phyloP scores from a whole-genome alignment of 2,329 filamentous ascomycete species.

The Rhytidhysteron rufulum region DNA sequence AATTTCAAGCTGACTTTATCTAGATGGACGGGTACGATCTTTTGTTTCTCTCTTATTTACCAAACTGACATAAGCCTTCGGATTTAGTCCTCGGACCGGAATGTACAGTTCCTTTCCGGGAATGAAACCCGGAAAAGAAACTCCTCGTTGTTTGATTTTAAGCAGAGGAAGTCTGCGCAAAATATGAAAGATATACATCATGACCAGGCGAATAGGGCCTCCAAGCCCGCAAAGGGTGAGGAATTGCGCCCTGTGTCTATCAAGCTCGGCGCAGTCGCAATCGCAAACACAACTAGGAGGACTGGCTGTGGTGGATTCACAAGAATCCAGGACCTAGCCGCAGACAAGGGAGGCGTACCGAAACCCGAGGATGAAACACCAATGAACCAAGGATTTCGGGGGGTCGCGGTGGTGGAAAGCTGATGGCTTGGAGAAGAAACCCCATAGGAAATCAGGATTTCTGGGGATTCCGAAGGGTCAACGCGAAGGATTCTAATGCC shows the following conservation, averaged over 20 bases:
- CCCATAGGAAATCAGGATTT: too few relatives aligned
- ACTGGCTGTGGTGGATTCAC: slow-evolving; percentile 2
- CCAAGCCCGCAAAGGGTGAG: slow-evolving; percentile 65
- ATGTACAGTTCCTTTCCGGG: too few relatives aligned
- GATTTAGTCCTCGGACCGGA: too few relatives aligned
- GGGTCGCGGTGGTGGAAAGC: too few relatives aligned
- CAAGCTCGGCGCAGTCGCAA: slow-evolving; percentile 37
- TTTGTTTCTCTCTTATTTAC: too few relatives aligned
- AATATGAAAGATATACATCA: slow-evolving; percentile 82
- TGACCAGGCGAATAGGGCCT: slow-evolving; percentile 60
- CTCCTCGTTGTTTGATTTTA: slow-evolving; percentile 90
- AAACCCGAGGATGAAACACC: neutral
- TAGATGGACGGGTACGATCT: too few relatives aligned
- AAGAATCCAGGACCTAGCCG: slow-evolving; percentile 3
- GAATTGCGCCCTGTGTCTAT: slow-evolving; percentile 61
- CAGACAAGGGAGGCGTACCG: neutral
- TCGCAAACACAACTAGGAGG: too few relatives aligned
- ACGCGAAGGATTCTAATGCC: slow-evolving; percentile 1
- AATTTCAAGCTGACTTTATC: too few relatives aligned
- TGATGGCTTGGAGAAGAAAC: too few relatives aligned
- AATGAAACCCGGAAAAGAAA: too few relatives aligned
- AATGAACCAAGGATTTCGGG: neutral
- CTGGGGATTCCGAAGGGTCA: neutral
- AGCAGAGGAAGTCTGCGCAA: slow-evolving; percentile 69
- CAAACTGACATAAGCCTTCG: too few relatives aligned